These are phyloP conservation scores for Paraconiothyrium sp. DNA, from an alignment of 2,329 filamentous ascomycete species.

Conservation along the genomic window DNA sequence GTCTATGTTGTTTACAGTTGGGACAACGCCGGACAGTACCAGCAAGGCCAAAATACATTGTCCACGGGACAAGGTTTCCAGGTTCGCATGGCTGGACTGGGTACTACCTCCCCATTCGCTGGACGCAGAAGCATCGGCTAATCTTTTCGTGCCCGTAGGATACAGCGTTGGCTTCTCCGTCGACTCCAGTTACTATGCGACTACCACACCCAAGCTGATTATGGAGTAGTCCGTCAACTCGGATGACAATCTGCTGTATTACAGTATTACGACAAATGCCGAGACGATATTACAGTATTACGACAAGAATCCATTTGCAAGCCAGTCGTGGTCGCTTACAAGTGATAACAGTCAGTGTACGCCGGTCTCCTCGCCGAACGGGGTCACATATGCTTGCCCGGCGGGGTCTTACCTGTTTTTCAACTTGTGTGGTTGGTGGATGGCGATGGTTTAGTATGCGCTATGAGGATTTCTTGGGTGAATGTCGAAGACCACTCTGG, in stretches of 20 bases:
- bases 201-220: background rate
- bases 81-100: too few species aligned
- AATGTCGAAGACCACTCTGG: too few species aligned
- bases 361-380: background rate
- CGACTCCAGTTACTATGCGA: background rate
- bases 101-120: background rate
- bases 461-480: too few species aligned
- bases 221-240: background rate
- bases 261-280: background rate
- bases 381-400: background rate
- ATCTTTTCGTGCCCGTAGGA: background rate
- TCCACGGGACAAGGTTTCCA: background rate
- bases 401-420: background rate
- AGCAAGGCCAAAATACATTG: background rate
- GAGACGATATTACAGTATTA: conserved; percentile 2
- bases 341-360: background rate
- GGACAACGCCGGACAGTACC: background rate
- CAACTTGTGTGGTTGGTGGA: too few species aligned
- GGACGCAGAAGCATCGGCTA: background rate
- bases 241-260: background rate
- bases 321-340: background rate
- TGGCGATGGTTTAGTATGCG: too few species aligned
- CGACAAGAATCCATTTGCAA: background rate
- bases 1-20: background rate
- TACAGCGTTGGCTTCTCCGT: background rate